Conservation (phyloP, 352 stramenopile genomes). For the Thalassiosira exigua region DNA sequence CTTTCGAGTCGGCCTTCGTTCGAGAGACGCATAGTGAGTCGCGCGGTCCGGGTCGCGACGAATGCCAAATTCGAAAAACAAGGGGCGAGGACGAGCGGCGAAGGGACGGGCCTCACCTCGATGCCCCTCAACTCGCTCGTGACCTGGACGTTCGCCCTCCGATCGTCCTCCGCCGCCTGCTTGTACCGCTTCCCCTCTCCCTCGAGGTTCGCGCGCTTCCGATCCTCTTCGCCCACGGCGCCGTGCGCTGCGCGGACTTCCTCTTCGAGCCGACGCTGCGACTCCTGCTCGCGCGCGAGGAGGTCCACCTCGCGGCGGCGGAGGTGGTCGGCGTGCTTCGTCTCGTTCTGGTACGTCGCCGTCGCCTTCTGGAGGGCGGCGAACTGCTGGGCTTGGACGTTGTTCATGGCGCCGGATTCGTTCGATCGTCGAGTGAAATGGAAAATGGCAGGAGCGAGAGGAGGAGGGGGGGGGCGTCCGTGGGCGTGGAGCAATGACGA, state of each 20-base stretch:
- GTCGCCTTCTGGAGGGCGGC: constrained; percentile 30
- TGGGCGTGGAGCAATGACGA: no score
- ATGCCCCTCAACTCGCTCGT: constrained; percentile 49
- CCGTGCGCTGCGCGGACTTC: constrained; percentile 27
- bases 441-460: no score
- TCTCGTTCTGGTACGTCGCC: constrained; percentile 20
- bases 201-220: constrained; percentile 31
- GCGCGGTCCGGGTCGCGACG: background rate
- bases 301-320: constrained; percentile 35
- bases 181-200: constrained; percentile 19
- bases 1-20: constrained; percentile 24
- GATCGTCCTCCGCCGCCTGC: constrained; percentile 30
- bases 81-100: background rate
- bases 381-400: constrained; percentile 22
- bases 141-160: constrained; percentile 39
- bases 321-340: constrained; percentile 16
- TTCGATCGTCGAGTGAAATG: constrained; percentile 7
- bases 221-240: constrained; percentile 30
- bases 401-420: constrained; percentile 19
- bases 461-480: no score
- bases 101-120: constrained; percentile 22
- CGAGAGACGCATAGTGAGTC: no score
- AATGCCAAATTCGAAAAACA: background rate
- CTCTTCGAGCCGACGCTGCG: constrained; percentile 23
- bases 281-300: constrained; percentile 3